phyloP scores from a whole-genome alignment of 352 stramenopile species.

The Globisporangium perplexum region DNA sequence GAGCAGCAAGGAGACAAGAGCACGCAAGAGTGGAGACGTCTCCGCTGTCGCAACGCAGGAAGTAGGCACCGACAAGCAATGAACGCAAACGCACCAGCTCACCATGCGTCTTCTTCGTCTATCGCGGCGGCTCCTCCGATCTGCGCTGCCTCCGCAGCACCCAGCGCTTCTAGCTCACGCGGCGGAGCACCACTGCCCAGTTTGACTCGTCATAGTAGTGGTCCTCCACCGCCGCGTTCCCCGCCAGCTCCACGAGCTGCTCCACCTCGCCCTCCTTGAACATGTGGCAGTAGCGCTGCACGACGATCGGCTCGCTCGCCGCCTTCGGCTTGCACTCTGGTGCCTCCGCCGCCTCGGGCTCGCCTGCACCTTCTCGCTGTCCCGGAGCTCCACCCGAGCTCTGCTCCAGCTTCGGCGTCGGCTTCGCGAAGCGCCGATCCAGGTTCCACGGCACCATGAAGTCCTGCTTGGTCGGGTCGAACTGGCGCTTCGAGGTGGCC shows the following conservation, averaged over 20 bases:
- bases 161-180: slow-evolving; percentile 12
- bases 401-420: background rate
- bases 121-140: background rate
- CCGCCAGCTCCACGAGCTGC: slow-evolving; percentile 48
- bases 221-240: slow-evolving; percentile 55
- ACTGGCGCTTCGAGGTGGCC: slow-evolving; percentile 65
- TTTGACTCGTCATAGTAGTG: slow-evolving; percentile 87
- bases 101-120: background rate
- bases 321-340: background rate
- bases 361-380: background rate
- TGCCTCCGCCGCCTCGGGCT: background rate
- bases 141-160: too few relatives aligned
- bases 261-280: slow-evolving; percentile 84
- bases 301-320: slow-evolving; percentile 27
- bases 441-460: slow-evolving; percentile 89
- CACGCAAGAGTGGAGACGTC: background rate
- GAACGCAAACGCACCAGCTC: background rate
- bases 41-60: background rate
- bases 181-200: slow-evolving; percentile 76
- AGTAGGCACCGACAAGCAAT: too few relatives aligned
- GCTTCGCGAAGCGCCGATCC: slow-evolving; percentile 60
- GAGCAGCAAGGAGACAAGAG: background rate
- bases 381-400: background rate
- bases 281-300: slow-evolving; percentile 88
- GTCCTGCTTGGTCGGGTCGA: slow-evolving; percentile 63